These are phyloP conservation scores for Cicer yamashitae DNA, from an alignment of 306 rosid species.

Conservation along the genomic window DNA sequence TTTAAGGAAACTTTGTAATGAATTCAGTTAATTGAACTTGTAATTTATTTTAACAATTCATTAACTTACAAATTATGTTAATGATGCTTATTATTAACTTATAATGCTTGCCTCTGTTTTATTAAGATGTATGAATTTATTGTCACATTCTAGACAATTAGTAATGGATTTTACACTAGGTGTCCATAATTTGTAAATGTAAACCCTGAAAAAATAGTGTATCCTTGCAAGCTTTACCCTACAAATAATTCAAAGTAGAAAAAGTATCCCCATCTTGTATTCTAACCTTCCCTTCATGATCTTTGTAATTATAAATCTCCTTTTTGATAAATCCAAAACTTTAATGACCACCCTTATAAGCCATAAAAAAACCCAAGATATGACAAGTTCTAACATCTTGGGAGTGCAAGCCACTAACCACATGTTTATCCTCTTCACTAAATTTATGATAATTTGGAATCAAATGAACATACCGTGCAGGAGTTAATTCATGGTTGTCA, in stretches of 20 bases:
- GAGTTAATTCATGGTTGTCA: neutral
- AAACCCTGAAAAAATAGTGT: neutral
- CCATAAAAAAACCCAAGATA: neutral
- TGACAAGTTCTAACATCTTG: neutral
- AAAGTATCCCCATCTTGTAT: neutral
- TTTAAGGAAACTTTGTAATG: too few species aligned
- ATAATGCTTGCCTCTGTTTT: too few species aligned
- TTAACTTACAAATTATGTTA: too few species aligned
- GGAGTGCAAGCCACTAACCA: neutral
- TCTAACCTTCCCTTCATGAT: neutral
- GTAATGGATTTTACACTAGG: too few species aligned
- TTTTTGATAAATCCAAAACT: neutral
- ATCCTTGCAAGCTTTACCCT: neutral
- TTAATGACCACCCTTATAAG: neutral
- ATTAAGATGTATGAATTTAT: too few species aligned
- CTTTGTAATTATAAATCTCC: neutral
- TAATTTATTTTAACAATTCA: too few species aligned
- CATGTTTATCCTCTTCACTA: neutral
- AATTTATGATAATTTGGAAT: neutral
- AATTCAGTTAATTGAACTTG: too few species aligned
- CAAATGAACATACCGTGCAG: neutral
- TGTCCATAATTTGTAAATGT: too few species aligned
- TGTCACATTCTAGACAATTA: too few species aligned
- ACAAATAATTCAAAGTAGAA: neutral
- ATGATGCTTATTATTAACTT: too few species aligned